These are phyloP conservation scores for Mortierella sp. DNA, from an alignment of 371 early-diverging fungal genomes.

Conservation along the genomic window DNA sequence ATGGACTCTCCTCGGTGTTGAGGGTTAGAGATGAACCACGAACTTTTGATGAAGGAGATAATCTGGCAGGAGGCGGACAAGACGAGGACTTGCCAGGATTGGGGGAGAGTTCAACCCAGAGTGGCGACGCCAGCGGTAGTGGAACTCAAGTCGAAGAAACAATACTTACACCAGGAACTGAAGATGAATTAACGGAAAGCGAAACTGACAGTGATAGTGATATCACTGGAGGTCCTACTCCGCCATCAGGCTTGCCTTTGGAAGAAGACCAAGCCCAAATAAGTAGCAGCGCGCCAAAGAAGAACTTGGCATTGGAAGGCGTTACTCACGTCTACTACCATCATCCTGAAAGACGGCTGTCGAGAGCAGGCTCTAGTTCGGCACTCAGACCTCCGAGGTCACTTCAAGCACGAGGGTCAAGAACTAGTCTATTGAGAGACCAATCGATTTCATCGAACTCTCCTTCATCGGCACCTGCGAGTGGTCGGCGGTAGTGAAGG, in stretches of 20 bases:
- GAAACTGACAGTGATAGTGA: conserved; percentile 15
- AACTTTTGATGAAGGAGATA: conserved; percentile 48
- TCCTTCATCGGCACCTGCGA: neutral
- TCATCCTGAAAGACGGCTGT: conserved; percentile 69
- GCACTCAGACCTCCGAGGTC: conserved; percentile 10
- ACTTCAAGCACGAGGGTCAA: conserved; percentile 16
- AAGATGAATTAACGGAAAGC: neutral
- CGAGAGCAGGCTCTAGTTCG: conserved; percentile 21
- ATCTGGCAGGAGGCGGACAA: conserved; percentile 51
- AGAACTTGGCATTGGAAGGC: conserved; percentile 45
- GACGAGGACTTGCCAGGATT: conserved; percentile 32
- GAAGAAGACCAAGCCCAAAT: neutral
- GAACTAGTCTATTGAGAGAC: conserved; percentile 16
- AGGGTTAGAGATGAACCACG: conserved; percentile 11
- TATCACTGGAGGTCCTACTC: conserved; percentile 28
- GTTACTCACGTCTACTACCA: conserved; percentile 64
- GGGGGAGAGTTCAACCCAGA: neutral
- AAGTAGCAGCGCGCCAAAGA: conserved; percentile 2
- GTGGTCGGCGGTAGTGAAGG: neutral
- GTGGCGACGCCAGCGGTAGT: neutral
- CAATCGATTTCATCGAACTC: conserved; percentile 1
- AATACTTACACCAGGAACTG: neutral
- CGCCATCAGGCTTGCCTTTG: conserved; percentile 9
- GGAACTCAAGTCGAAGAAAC: neutral
- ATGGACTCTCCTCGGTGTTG: neutral